Evolutionary conservation across 768 basidiomycete species (phyloP), one percentile per base, ranked within the genome.

Genomic region (Amyloporia xantha): DNA sequence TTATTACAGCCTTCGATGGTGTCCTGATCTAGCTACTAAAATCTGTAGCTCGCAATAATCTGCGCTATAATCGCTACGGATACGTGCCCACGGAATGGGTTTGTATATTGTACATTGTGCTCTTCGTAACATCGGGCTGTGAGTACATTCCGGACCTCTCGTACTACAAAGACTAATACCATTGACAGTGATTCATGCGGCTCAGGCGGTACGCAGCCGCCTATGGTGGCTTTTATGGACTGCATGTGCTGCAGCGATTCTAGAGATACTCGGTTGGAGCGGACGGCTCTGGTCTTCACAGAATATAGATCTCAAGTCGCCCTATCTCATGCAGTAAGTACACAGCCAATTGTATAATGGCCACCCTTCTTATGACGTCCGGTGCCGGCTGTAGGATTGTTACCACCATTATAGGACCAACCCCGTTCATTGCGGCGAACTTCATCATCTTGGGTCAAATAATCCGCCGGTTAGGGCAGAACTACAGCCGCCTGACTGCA

Each of bases 351-450:
- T 20, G 20, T 4, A 4, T 19, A 24, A 19, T 9, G 15, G 40
- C 21, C 19, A 21, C 5, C 25, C 13, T 24, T 9, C n/a, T 41
- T 5, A 41, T 15, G 3, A 21, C 11, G 5, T 21, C 6, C n/a
- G n/a, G n/a, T n/a, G n/a, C n/a, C n/a, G n/a, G n/a, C 15, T 15
- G 5, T 7, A 41, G 79, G 59, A 75, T 78, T 17, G 64, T 65
- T 5, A 63, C 65, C 9, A 75, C 76, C 2, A 80, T 84, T 55
- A 63, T 82, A 30, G 73, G 72, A 1, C 81, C 81, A 1, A 77
- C 77, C 0, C 78, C 78, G 20, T 62, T 81, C 37, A 64, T 78
- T n/a, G 81, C 81, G 1, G 78, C 79, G 6, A 77, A 76, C 54
- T 85, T 84, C 59, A 68, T 79, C 30, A 72, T 81, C 23, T 66